Evolutionary conservation across 2,329 filamentous ascomycete genomes (phyloP).

Genomic region (Chaetomium olivaceum): DNA sequence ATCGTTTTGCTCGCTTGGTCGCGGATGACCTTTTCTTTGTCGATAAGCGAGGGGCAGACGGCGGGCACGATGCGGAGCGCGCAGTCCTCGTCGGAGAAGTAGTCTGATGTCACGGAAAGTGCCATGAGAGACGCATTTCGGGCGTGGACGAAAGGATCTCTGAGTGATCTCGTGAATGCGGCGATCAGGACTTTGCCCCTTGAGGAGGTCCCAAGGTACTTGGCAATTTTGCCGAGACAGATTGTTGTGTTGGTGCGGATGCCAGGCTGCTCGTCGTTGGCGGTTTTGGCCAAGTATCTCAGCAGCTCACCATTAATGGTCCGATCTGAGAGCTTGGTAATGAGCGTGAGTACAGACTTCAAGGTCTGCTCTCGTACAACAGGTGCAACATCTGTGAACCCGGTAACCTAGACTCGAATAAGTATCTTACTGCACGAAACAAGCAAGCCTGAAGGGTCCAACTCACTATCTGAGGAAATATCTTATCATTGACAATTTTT

Average conservation of each 20-base stretch:
- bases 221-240: conserved; percentile 92
- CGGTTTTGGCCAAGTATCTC: conserved; percentile 88
- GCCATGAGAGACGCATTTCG: conserved; percentile 87
- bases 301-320: conserved; percentile 92
- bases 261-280: conserved; percentile 95
- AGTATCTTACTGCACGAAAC: not conserved
- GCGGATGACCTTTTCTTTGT: conserved; percentile 93
- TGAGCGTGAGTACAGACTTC: conserved; percentile 85
- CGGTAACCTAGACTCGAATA: conserved; percentile 64
- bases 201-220: conserved; percentile 75
- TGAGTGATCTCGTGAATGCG: conserved; percentile 83
- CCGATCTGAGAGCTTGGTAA: conserved; percentile 86
- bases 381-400: conserved; percentile 88
- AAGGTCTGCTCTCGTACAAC: conserved; percentile 94
- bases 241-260: conserved; percentile 99
- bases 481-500: conserved; percentile 91
- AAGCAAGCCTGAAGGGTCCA: not conserved
- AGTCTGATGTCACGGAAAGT: conserved; percentile 78
- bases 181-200: conserved; percentile 89
- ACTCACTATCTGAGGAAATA: conserved; percentile 86
- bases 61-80: conserved; percentile 80
- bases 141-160: conserved; percentile 93
- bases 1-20: conserved; percentile 90
- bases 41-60: conserved; percentile 80
- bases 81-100: conserved; percentile 88